A percentile compares a stretch with the other conserved stretches of the same genome.
phyloP scores from a whole-genome alignment of 768 basidiomycete genomes.

The Lactifluus piperatus region DNA sequence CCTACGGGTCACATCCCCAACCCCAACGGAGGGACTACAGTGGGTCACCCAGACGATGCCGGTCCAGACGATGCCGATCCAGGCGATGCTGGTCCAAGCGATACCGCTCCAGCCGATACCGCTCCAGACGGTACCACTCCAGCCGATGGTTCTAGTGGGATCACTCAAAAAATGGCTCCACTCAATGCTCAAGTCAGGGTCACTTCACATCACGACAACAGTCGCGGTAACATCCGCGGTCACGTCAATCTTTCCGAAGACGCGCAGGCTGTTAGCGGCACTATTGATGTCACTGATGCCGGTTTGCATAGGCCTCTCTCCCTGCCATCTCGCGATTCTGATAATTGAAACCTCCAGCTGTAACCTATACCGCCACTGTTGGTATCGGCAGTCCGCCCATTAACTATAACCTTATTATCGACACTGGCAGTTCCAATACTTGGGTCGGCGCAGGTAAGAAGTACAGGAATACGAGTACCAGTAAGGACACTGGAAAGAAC shows the following conservation, averaged over 20 bases:
- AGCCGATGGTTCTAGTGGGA: too few relatives aligned
- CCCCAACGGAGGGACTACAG: too few relatives aligned
- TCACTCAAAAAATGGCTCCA: too few relatives aligned
- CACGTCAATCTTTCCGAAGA: not conserved
- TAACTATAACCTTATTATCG: slow-evolving; percentile 45
- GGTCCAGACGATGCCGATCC: too few relatives aligned
- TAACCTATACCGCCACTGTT: slow-evolving; percentile 46
- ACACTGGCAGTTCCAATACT: slow-evolving; percentile 50
- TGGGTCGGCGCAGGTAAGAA: slow-evolving; percentile 46
- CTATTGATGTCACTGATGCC: slow-evolving; percentile 50
- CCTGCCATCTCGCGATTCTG: not conserved
- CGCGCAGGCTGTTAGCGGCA: slow-evolving; percentile 20
- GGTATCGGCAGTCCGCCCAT: slow-evolving; percentile 45
- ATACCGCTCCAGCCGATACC: too few relatives aligned
- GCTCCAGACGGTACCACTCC: too few relatives aligned
- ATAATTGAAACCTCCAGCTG: slow-evolving; percentile 26
- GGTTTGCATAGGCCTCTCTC: slow-evolving; percentile 23
- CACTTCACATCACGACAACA: too few relatives aligned
- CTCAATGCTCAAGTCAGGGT: too few relatives aligned
- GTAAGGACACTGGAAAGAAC: slow-evolving; percentile 32
- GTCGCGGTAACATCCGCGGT: too few relatives aligned
- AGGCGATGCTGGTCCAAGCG: too few relatives aligned
- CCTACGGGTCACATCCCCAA: too few relatives aligned
- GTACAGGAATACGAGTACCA: slow-evolving; percentile 40
- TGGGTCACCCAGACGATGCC: too few relatives aligned